Conservation (phyloP, 352 stramenopile genomes). For the Pythium insidiosum region DNA sequence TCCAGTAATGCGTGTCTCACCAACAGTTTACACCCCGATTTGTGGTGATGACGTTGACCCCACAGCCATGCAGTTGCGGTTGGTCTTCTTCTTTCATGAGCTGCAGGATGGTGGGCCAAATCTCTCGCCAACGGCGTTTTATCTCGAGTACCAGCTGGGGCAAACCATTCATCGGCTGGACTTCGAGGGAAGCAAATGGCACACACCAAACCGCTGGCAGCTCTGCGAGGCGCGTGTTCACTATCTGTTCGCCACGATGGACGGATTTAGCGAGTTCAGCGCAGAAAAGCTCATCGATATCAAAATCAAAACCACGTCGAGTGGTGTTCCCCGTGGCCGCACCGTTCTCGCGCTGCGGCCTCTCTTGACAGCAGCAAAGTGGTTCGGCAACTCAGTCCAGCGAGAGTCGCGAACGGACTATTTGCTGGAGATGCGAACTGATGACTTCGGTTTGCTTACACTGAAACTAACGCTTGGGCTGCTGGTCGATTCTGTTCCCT, state of each 20-base stretch:
- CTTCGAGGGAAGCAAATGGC: conserved; percentile 71
- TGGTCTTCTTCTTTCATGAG: conserved; percentile 82
- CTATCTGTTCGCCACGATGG: conserved; percentile 54
- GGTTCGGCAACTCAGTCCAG: conserved; percentile 41
- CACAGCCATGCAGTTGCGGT: conserved; percentile 49
- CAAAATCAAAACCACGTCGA: conserved; percentile 40
- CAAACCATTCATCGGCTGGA: conserved; percentile 45
- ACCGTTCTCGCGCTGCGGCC: conserved; percentile 45
- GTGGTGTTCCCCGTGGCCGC: conserved; percentile 39
- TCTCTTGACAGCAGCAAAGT: conserved; percentile 46
- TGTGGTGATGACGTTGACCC: conserved; percentile 54
- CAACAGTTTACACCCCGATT: conserved; percentile 13
- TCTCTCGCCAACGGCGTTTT: conserved; percentile 54
- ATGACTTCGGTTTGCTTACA: conserved; percentile 44
- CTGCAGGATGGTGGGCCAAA: conserved; percentile 58
- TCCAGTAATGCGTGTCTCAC: no score
- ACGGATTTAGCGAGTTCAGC: conserved; percentile 65
- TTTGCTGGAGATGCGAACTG: conserved; percentile 56
- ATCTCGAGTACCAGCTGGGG: conserved; percentile 71
- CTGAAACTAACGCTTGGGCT: conserved; percentile 71
- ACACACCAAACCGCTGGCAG: conserved; percentile 78
- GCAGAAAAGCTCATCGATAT: conserved; percentile 54
- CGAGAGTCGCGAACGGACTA: conserved; percentile 50
- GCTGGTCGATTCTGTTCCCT: conserved; percentile 45
- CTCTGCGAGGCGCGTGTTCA: conserved; percentile 67